phyloP scores from a whole-genome alignment of 768 basidiomycete genomes.

The Tylopilus plumbeoviolaceoides region DNA sequence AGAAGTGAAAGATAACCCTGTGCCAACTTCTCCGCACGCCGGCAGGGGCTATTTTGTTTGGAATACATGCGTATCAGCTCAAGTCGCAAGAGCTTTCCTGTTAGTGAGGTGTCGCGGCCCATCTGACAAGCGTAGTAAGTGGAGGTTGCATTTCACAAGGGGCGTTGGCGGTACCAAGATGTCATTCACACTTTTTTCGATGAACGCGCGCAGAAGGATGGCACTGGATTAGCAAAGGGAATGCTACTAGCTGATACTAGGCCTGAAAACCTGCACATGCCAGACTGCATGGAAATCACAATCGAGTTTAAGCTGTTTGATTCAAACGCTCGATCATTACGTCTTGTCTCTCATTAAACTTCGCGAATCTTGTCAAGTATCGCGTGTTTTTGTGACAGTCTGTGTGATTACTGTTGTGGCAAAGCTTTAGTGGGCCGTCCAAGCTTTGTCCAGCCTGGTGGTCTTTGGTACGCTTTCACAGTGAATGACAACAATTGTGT shows the following conservation, averaged over 20 bases:
- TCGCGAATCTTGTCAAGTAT: not conserved
- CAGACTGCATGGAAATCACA: not conserved
- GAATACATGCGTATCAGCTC: conserved; percentile 63
- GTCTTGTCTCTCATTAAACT: not conserved
- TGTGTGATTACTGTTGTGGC: too few relatives aligned
- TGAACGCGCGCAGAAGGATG: conserved; percentile 21
- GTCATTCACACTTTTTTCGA: conserved; percentile 26
- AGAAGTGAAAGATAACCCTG: conserved; percentile 67
- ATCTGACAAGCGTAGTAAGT: conserved; percentile 63
- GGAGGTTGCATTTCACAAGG: conserved; percentile 44
- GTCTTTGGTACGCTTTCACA: not conserved
- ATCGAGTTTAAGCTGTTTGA: not conserved
- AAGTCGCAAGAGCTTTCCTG: conserved; percentile 47
- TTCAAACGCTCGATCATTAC: not conserved
- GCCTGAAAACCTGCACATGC: not conserved
- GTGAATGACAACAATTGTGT: conserved; percentile 4
- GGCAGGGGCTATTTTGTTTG: conserved; percentile 62
- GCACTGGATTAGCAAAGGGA: conserved; percentile 10
- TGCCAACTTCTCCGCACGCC: conserved; percentile 53
- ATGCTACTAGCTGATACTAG: conserved; percentile 17
- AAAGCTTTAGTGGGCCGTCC: not conserved
- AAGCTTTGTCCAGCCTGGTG: not conserved
- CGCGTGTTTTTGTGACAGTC: not conserved
- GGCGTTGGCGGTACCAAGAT: conserved; percentile 21
- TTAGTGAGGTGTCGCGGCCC: conserved; percentile 58